Evolutionary conservation across 1,139 yeast genomes (phyloP), one percentile per base, ranked within the genome.

Genomic region (Entelexis paramagnoliae): DNA sequence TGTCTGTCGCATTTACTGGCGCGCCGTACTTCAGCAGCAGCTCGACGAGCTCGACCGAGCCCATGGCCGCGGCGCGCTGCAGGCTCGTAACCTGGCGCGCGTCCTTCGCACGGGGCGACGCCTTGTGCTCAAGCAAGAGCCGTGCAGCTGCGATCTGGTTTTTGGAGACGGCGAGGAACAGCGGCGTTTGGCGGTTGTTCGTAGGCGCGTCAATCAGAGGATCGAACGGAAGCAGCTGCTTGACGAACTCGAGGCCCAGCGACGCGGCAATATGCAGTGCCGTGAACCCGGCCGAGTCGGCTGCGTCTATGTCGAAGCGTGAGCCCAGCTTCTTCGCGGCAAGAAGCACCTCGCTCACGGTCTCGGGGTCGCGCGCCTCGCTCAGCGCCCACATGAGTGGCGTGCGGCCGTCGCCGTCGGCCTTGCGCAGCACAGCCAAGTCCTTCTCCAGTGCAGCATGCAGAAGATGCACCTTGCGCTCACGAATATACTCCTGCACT

Each of bases 371-470:
- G 19, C 42, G 50, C 51, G 80, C 77, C 59, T 74, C 73, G 0
- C 95, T 79, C 35, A 82, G 78, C 0, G 96, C 96, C 96, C 96
- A 89, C 64, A 86, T 94, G 48, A 89, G 69, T 4, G 96, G 84
- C 2, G 85, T 81, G 57, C 97, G 74, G 3, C 81, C 83, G 63
- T 88, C 96, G 7, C 73, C 76, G 63, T 89, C 96, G 56, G 68
- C 70, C 17, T 62, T 50, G 4, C 73, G 59, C 2, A 76, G 75
- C 13, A 70, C 59, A 28, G 70, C 67, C 8, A 87, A 82, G 47
- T 74, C 66, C 36, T 73, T 72, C 17, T 80, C 10, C 7, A 55
- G 43, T 2, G 84, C 83, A 33, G 78, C 78, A 59, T 79, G 84
- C 14, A 83, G 63, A 14, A 68, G 67, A 33, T 28, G 20, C 16